Base-by-base conservation (phyloP, 2,329 filamentous ascomycete genomes). In the Diplodia corticola region DNA sequence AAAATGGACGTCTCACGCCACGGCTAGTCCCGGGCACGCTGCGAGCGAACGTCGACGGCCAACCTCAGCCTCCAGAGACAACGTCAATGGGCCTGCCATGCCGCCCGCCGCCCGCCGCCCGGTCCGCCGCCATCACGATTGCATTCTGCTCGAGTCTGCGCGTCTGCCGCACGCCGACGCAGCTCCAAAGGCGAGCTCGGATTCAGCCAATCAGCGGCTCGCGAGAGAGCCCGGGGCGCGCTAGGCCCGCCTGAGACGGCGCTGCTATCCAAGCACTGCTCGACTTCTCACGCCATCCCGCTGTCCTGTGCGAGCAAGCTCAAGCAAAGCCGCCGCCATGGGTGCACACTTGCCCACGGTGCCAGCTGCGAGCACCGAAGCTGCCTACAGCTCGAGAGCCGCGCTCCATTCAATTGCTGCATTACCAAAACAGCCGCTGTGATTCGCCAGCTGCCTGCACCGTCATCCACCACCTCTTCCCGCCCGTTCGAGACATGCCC, bases 1-100 rank as follows among this genome's bases (percentile, higher is more conserved):
- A 71, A 72, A 54, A 54, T 65, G 53, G 63, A 65, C 50, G 50
- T 54, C 48, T 65, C 63, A 65, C 51, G 63, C 63, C 63, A 65
- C 55, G 55, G 55, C 55, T 60, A 46, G 24, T 60, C 37, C 55
- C 55, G 55, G 48, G 20, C 24, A 15, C 26, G 24, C 24, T 28
- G 55, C 55, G 37, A 44, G 26, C 57, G n/a, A 28, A 5, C 22
- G 15, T 46, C 35, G 28, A 46, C 54, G 10, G 46, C 53, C 10
- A 22, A 33, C 53, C 15, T 12, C 33, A 24, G n/a, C 37, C 35
- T 3, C 22, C 22, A 28, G 5, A 37, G 6, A 5, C 28, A 33
- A 24, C 37, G 26, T 40, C 55, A 30, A 22, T 33, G n/a, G 24
- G 12, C 15, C 55, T 48, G 55, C 40, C 22, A 24, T 22, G 37